Evolutionary conservation across 441 rosid species (phyloP).

Genomic region (Theobroma grandiflorum): DNA sequence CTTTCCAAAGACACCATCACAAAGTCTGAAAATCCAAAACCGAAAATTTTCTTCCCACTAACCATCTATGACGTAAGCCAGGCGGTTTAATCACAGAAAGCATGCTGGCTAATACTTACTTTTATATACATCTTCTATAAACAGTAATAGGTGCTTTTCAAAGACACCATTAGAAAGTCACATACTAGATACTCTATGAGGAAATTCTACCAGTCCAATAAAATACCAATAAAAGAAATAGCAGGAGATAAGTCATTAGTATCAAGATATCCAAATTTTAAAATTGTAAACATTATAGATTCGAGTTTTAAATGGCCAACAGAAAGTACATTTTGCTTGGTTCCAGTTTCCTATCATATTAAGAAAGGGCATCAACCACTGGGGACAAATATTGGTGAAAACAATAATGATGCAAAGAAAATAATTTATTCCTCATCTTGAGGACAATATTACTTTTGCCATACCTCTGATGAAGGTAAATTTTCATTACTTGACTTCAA

Average conservation of each 20-base stretch:
- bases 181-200: neutral
- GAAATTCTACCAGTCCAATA: neutral
- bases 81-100: conserved; percentile 15
- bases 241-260: neutral
- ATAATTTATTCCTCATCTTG: neutral
- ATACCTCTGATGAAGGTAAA: conserved; percentile 47
- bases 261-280: neutral
- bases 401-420: conserved; percentile 10
- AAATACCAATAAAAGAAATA: neutral
- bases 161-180: conserved; percentile 13
- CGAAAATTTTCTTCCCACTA: neutral
- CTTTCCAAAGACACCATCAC: conserved; percentile 11
- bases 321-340: conserved; percentile 16
- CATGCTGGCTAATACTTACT: neutral
- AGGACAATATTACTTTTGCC: conserved; percentile 1
- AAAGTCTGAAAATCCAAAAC: neutral
- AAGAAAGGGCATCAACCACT: neutral
- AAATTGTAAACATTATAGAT: neutral
- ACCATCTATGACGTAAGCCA: conserved; percentile 5
- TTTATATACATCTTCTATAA: neutral
- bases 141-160: neutral
- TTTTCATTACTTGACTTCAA: conserved; percentile 60
- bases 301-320: conserved; percentile 2
- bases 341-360: conserved; percentile 7
- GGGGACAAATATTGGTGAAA: neutral